Evolutionary conservation across 1,139 yeast species (phyloP), one percentile per base, ranked within the genome.

Genomic region (Pichia sp.): DNA sequence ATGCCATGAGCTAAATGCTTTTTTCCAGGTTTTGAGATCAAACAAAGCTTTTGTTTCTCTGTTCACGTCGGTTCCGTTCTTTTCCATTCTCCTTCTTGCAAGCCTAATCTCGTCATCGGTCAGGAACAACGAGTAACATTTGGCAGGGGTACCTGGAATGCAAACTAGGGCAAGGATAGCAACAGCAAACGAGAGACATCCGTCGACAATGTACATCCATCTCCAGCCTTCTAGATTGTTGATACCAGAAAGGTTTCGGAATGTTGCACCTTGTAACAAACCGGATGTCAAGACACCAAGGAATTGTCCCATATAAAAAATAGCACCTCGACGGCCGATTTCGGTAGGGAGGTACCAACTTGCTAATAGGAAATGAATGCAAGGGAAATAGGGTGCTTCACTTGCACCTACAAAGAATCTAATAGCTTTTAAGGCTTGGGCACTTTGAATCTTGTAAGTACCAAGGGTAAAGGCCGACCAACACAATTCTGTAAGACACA

Each of bases 201-300:
- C 85, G 67, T 84, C 88, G 57, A 85, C 75, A 56, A 85, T 76
- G 63, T 81, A 85, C 69, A 82, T 79, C 89, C 90, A 85, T 69
- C 82, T 76, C 90, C 90, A 85, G 11, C 87, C 82, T 38, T 71
- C 75, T 38, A 81, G 70, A 1, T 87, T 63, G 8, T 51, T 26
- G 16, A 34, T 49, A 8, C 79, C 80, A 55, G 74, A 71, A 56
- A 81, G 65, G 51, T 72, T 73, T 29, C 61, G 46, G 42, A 62
- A 62, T 8, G 68, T 66, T 8, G 70, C 70, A n/a, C 69, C 65
- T 11, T 70, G 71, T 32, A 77, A 72, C 53, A 75, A 70, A 19
- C 80, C 80, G 51, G 77, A 69, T 61, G 75, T 75, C 2, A 79
- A 78, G 51, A 77, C 73, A 45, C 78, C 73, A 54, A 76, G 68